Evolutionary conservation across 179 eudicot genomes (phyloP).

Genomic region (Beta corolliflora): DNA sequence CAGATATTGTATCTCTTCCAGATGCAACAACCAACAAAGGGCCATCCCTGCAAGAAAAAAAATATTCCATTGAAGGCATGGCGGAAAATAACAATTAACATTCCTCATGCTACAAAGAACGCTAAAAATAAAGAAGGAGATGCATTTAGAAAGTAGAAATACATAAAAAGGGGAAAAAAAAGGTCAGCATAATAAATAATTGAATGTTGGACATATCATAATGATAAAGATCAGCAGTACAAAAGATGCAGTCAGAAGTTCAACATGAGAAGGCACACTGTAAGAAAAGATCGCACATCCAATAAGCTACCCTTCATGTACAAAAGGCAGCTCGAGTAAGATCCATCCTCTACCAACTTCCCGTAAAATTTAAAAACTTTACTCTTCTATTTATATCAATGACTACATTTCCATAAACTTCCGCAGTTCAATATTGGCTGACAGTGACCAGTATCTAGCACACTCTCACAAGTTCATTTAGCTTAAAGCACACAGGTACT

Average conservation of each 20-base stretch:
- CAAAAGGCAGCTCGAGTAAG: background rate
- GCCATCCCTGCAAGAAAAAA: conserved; percentile 63
- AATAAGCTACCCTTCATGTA: background rate
- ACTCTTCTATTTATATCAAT: background rate
- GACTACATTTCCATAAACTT: background rate
- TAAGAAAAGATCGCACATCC: background rate
- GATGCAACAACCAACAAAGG: conserved; percentile 92
- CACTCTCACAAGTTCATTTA: background rate
- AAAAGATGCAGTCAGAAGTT: background rate
- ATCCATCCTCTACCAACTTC: background rate
- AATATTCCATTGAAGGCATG: conserved; percentile 1
- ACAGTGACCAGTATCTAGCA: background rate
- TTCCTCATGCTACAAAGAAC: background rate
- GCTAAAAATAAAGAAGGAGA: background rate
- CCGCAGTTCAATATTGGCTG: background rate
- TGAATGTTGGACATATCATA: background rate
- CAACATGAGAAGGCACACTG: background rate
- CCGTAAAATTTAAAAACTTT: background rate
- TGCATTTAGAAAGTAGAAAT: conserved; percentile 2
- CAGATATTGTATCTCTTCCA: conserved; percentile 90
- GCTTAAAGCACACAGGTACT: background rate
- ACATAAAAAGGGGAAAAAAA: background rate
- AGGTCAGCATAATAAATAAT: background rate
- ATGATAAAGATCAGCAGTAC: background rate
- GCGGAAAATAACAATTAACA: background rate